Evolutionary conservation across 1,284 basidiomycete species (phyloP).

Genomic region (Neonothopanus nambi): DNA sequence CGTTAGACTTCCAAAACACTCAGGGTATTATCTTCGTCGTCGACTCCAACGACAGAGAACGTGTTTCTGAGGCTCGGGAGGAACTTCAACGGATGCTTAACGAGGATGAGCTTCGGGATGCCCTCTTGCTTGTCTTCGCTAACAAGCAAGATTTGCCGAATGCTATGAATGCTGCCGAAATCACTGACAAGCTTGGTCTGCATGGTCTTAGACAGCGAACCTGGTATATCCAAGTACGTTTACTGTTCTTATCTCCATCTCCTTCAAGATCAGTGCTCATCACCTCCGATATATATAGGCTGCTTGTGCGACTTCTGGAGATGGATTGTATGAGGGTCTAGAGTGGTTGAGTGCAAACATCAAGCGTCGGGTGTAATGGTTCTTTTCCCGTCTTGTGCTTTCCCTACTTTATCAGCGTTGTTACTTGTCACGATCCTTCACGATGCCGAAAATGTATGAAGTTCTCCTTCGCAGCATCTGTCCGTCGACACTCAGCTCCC

Average conservation of each 20-base stretch:
- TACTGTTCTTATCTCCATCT: slow-evolving; percentile 17
- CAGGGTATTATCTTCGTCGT: slow-evolving; percentile 99
- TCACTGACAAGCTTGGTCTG: slow-evolving; percentile 99
- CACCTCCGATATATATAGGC: slow-evolving; percentile 51
- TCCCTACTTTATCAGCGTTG: slow-evolving; percentile 50
- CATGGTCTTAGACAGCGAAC: slow-evolving; percentile 96
- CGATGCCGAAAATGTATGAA: slow-evolving; percentile 48
- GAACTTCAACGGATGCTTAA: slow-evolving; percentile 99
- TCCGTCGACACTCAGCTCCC: slow-evolving; percentile 35
- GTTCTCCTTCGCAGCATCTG: slow-evolving; percentile 25
- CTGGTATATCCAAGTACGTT: slow-evolving; percentile 95
- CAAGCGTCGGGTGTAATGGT: slow-evolving; percentile 73
- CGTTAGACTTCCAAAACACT: slow-evolving; percentile 98
- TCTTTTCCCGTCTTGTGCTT: slow-evolving; percentile 34
- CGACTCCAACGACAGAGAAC: slow-evolving; percentile 99
- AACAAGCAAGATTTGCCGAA: slow-evolving; percentile 99
- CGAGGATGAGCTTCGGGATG: slow-evolving; percentile 99
- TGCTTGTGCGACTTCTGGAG: slow-evolving; percentile 97
- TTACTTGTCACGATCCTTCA: slow-evolving; percentile 47
- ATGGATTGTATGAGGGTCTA: slow-evolving; percentile 98
- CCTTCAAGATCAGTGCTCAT: slow-evolving; percentile 14
- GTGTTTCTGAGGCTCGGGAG: slow-evolving; percentile 98
- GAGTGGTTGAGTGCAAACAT: slow-evolving; percentile 94
- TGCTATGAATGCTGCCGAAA: slow-evolving; percentile 99
- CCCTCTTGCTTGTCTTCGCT: slow-evolving; percentile 97